phyloP scores from a whole-genome alignment of 2,329 filamentous ascomycete genomes.

The Pseudogymnoascus sp. region DNA sequence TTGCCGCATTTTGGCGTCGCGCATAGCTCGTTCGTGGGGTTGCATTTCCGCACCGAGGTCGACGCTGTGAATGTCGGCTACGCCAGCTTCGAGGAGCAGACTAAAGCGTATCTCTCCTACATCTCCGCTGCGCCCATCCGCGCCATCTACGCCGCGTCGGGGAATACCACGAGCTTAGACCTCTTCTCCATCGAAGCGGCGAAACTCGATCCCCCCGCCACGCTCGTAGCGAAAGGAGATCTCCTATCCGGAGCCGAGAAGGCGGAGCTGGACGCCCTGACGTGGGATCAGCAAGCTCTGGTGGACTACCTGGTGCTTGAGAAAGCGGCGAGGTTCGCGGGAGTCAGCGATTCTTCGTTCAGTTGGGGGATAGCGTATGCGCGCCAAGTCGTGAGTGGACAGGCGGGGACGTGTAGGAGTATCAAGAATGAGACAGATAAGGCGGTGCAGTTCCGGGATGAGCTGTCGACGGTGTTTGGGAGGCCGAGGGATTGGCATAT shows the following conservation, averaged over 20 bases:
- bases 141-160: constrained; percentile 6
- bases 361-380: neutral
- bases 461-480: neutral
- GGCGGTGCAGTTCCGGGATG: neutral
- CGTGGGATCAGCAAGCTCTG: constrained; percentile 15
- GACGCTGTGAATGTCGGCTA: constrained; percentile 9
- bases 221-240: constrained; percentile 12
- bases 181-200: neutral
- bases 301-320: constrained; percentile 13
- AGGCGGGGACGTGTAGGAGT: no score
- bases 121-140: neutral
- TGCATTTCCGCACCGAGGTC: constrained; percentile 13
- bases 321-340: neutral
- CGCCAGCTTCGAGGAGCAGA: constrained; percentile 9
- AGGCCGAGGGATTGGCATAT: neutral
- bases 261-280: constrained; percentile 5
- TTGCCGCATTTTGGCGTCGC: neutral
- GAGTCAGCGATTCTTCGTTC: neutral
- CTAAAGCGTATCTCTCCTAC: constrained; percentile 8
- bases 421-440: no score
- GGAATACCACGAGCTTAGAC: neutral
- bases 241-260: constrained; percentile 8
- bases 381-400: no score
- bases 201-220: neutral
- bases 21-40: constrained; percentile 10